Base-by-base conservation (phyloP, 2,329 filamentous ascomycete genomes). In the Ophiostoma angusticollis region DNA sequence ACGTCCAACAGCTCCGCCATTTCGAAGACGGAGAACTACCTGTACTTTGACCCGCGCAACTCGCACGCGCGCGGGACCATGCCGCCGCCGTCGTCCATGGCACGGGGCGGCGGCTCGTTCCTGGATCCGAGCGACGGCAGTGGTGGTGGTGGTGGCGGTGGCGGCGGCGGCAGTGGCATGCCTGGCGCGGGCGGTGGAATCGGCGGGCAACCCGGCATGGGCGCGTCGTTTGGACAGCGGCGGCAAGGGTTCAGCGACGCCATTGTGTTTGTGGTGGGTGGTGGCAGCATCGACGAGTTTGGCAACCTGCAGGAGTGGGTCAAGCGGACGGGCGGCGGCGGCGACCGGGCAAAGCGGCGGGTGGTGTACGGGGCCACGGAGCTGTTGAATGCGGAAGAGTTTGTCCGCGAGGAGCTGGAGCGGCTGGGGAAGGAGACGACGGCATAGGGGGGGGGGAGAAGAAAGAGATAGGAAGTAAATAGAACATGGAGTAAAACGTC, bases 251-350 rank as follows among this genome's bases (percentile, higher is more conserved):
- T 89, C 59, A 83, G 76, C 35, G 87, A 94, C 53, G 84, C 85
- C 1, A 80, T 94, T 39, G 84, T 94, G n/a, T 94, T 95, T 55
- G 89, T 84, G 0, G 85, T 93, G 3, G 91, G 91, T 4, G 91
- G 93, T 33, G 91, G 91, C 30, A 95, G 86, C 56, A 96, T 98
- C 84, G 91, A 98, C 51, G 91, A 98, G 58, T 98, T 96, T 56
- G 89, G 87, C 16, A 98, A 98, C 59, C 58, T 98, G 56, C 85
- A 94, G 56, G 91, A 96, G 55, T 98, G 91, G 91, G 85, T 89
- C 5, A 77, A 75, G 57, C 72, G 89, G 47, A 86, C 84, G 4
- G 67, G 69, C 34, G 75, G 34, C 31, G 22, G 41, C 17, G 37
- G 36, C 24, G 72, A 74, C 40, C 71, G 75, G 8, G 70, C 74